Evolutionary conservation across 1,284 basidiomycete species (phyloP).

Genomic region (Leccinum subrobustum): DNA sequence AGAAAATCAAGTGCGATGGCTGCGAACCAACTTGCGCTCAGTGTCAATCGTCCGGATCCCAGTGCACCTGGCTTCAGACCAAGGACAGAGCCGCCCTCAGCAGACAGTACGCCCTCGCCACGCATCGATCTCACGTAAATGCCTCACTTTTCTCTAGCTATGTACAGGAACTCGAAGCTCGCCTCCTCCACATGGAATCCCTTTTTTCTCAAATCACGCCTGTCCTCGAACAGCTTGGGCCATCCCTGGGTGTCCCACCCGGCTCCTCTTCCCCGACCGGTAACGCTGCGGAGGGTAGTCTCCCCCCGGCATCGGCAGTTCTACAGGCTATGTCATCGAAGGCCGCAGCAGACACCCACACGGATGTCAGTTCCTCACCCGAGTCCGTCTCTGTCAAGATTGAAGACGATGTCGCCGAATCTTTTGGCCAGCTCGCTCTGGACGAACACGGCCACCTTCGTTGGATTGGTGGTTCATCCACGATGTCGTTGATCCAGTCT

Average conservation of each 20-base stretch:
- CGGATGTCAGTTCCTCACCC: slow-evolving; percentile 35
- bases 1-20: slow-evolving; percentile 89
- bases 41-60: slow-evolving; percentile 66
- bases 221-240: slow-evolving; percentile 67
- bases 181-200: slow-evolving; percentile 80
- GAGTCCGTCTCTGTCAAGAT: slow-evolving; percentile 54
- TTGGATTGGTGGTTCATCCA: slow-evolving; percentile 90
- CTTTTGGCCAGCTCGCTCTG: slow-evolving; percentile 81
- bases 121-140: slow-evolving; percentile 14
- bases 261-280: slow-evolving; percentile 33
- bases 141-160: slow-evolving; percentile 50
- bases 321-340: slow-evolving; percentile 45
- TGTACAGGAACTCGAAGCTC: slow-evolving; percentile 83
- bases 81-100: slow-evolving; percentile 84
- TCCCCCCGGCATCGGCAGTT: slow-evolving; percentile 38
- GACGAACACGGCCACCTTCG: slow-evolving; percentile 89
- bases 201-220: slow-evolving; percentile 76
- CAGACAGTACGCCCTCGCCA: slow-evolving; percentile 62
- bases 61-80: slow-evolving; percentile 83
- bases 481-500: slow-evolving; percentile 87
- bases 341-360: slow-evolving; percentile 34
- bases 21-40: slow-evolving; percentile 82
- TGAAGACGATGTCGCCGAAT: slow-evolving; percentile 73
- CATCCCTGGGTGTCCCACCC: slow-evolving; percentile 42
- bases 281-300: slow-evolving; percentile 31